Conservation (phyloP, 148 eudicot species). For the Dysphania ambrosioides region DNA sequence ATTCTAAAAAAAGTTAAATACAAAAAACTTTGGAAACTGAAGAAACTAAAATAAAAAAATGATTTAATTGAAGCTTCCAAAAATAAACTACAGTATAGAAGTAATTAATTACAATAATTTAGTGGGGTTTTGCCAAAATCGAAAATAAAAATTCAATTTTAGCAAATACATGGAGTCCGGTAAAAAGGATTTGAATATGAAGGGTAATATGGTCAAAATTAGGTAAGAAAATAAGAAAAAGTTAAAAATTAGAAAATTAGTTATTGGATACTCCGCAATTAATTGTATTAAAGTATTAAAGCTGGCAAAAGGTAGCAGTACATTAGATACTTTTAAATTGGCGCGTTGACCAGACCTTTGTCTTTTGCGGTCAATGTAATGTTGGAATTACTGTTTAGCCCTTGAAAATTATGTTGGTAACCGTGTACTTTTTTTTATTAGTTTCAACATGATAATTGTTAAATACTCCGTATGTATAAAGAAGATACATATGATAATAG, state of each 20-base stretch:
- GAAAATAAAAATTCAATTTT: conserved; percentile 26
- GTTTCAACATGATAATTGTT: too few species aligned
- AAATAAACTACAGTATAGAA: conserved; percentile 23
- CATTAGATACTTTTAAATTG: too few species aligned
- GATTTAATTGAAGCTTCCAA: conserved; percentile 9
- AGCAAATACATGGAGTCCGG: conserved; percentile 33
- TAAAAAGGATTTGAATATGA: conserved; percentile 28
- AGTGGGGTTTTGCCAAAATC: conserved; percentile 22
- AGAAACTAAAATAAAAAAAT: conserved; percentile 11
- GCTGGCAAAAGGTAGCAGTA: conserved; percentile 35
- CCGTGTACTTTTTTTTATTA: too few species aligned
- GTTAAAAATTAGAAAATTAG: too few species aligned
- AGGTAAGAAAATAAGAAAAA: conserved; percentile 10
- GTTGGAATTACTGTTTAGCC: not conserved
- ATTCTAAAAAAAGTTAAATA: conserved; percentile 10
- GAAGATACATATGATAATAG: too few species aligned
- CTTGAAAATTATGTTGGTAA: conserved; percentile 27
- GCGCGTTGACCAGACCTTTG: too few species aligned
- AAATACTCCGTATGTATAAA: too few species aligned
- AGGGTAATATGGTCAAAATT: too few species aligned
- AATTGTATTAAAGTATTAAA: too few species aligned
- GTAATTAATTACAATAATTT: conserved; percentile 22
- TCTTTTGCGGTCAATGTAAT: conserved; percentile 19
- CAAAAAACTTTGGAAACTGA: too few species aligned
- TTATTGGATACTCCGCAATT: too few species aligned